Evolutionary conservation across 495 filamentous ascomycete genomes (phyloP), one percentile per base, ranked within the genome.

Genomic region (Hapsidospora chrysogenum): DNA sequence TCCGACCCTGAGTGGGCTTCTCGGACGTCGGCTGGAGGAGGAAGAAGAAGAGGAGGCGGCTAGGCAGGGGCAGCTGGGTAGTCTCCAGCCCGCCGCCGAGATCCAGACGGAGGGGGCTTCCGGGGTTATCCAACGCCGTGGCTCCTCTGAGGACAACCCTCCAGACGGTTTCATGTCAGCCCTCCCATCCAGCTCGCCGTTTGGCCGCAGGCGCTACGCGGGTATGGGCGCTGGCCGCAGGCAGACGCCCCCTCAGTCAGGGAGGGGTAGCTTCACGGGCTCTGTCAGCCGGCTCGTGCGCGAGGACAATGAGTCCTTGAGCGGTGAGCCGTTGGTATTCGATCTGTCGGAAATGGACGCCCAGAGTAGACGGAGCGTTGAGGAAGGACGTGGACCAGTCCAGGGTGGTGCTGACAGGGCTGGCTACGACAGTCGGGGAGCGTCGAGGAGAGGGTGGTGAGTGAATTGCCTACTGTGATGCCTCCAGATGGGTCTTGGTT

Each of bases 281-380:
- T 68, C 70, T 26, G 70, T 60, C 25, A 61, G 60, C 19, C 69
- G 68, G 39, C 50, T 56, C 27, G 49, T 50, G 4, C 55, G 57
- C 18, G 57, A 59, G 9, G 57, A 64, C 31, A 60, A 60, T 8
- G 68, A 65, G 2, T 45, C 52, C 11, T 16, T 36, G 29, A 84
- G 92, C 36, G 84, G 86, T 13, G 85, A 93, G 53, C 78, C 78
- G 17, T 54, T 93, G 8, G 56, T 92, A 13, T 92, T 93, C 47
- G 78, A 80, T 27, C 86, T 92, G 80, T 85, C 79, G 38, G 84
- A 93, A 46, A 71, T 89, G 40, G 77, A 72, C 33, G 57, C 70
- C 17, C 61, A 64, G 14, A 74, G 70, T 10, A 68, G 80, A 33
- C 66, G 79, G 36, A 86, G 83, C 43, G 53, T 85, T 13, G 83